A percentile compares a stretch with the other conserved stretches of the same genome.
Conservation (phyloP, 108 stramenopile species). For the Cyclotella cryptica region DNA sequence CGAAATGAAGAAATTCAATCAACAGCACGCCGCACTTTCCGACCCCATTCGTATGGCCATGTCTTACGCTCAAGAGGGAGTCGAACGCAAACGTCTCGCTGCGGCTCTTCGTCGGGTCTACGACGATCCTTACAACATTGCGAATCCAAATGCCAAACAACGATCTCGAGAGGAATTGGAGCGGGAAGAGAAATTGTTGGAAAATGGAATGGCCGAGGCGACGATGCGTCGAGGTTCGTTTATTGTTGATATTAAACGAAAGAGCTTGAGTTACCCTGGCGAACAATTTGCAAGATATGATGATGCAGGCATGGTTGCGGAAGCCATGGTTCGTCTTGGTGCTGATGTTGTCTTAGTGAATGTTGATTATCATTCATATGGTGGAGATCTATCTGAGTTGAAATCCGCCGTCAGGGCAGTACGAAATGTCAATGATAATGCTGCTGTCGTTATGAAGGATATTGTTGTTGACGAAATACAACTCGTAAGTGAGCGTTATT, state of each 20-base stretch:
- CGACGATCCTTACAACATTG: slow-evolving; percentile 75
- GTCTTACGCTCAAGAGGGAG: slow-evolving; percentile 80
- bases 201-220: slow-evolving; percentile 75
- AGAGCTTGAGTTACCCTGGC: slow-evolving; percentile 72
- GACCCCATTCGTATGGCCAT: slow-evolving; percentile 91
- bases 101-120: slow-evolving; percentile 86
- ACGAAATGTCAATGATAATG: slow-evolving; percentile 62
- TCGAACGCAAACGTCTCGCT: slow-evolving; percentile 64
- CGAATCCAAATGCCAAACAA: slow-evolving; percentile 68
- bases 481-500: slow-evolving; percentile 27
- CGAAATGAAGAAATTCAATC: slow-evolving; percentile 81
- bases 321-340: slow-evolving; percentile 90
- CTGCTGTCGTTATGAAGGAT: slow-evolving; percentile 92
- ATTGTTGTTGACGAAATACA: slow-evolving; percentile 93
- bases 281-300: slow-evolving; percentile 85
- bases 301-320: slow-evolving; percentile 87
- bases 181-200: slow-evolving; percentile 67
- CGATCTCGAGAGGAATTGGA: slow-evolving; percentile 46
- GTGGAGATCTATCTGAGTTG: slow-evolving; percentile 84
- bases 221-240: slow-evolving; percentile 84
- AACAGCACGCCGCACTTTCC: slow-evolving; percentile 73
- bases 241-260: slow-evolving; percentile 89
- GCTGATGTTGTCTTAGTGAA: slow-evolving; percentile 91
- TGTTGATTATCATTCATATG: slow-evolving; percentile 87
- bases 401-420: slow-evolving; percentile 80